Base-by-base conservation (phyloP, 2,329 filamentous ascomycete genomes). In the Verticillium dahliae region DNA sequence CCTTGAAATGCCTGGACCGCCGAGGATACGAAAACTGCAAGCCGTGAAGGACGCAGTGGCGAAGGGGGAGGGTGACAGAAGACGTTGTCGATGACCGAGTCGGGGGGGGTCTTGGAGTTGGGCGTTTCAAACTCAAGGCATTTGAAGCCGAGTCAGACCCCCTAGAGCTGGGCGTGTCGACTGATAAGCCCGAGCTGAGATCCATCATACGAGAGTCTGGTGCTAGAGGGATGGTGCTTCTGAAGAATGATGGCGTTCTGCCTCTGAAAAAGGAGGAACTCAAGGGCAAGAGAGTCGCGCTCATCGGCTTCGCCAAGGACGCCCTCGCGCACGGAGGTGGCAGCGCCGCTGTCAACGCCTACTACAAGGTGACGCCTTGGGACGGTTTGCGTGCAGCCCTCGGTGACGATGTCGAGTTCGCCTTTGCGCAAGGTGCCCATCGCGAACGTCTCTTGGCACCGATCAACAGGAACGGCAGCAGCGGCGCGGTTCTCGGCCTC, bases 171-270 rank as follows among this genome's bases (percentile, higher is more conserved):
- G 70, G 72, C 60, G 66, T 65, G 18, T 67, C 70, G 3, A 68
- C 70, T 56, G 67, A 74, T 55, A 69, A 68, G 60, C 73, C 72
- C 2, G 71, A 75, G 54, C 56, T 66, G 3, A 55, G 66, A 4
- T 63, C 35, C 0, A 64, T 71, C 57, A 70, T 71, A 18, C 66
- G 69, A 1, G 65, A 69, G 3, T 65, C 67, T 2, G 68, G 67
- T 4, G 67, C 67, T 0, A 81, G 85, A 61, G 84, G 84, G 0
- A 83, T 88, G 11, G 85, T 89, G 1, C 78, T 89, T 11, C 73
- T 89, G 45, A 88, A 89, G 73, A 90, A 90, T 62, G 77, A 79
- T 35, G 72, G 74, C 11, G 72, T 84, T 2, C 75, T 90, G 1
- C 87, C 87, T 0, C 68, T 85, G 4, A 77, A 57, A 56, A 70